Evolutionary conservation across 352 stramenopile species (phyloP).

Genomic region (Phytophthora europaea): DNA sequence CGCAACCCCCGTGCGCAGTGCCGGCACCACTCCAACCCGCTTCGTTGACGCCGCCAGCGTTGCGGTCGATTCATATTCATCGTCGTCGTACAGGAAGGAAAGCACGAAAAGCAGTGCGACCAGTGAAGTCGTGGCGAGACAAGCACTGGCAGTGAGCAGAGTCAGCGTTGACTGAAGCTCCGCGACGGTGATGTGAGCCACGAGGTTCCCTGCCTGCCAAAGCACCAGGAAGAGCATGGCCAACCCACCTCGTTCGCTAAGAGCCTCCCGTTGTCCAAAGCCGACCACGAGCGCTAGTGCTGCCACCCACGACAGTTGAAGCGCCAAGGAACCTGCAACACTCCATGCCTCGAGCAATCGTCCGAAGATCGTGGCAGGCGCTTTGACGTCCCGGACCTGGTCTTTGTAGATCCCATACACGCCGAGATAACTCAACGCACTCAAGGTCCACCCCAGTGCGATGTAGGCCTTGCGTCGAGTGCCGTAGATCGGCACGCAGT

Average conservation of each 20-base stretch:
- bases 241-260: constrained; percentile 57
- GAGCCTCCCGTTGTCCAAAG: constrained; percentile 61
- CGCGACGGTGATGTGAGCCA: constrained; percentile 41
- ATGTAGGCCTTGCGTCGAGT: constrained; percentile 92
- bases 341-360: constrained; percentile 46
- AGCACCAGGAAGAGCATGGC: constrained; percentile 54
- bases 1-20: constrained; percentile 34
- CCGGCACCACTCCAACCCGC: constrained; percentile 25
- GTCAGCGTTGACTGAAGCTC: constrained; percentile 33
- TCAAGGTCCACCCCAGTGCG: constrained; percentile 69
- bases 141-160: constrained; percentile 15
- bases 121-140: constrained; percentile 16
- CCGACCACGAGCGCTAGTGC: constrained; percentile 59
- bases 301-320: constrained; percentile 56
- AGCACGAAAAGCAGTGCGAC: constrained; percentile 43
- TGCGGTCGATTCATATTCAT: constrained; percentile 19
- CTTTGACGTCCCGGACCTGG: constrained; percentile 9
- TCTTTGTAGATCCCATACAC: constrained; percentile 20
- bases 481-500: constrained; percentile 83
- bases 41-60: constrained; percentile 33
- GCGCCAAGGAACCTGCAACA: constrained; percentile 38
- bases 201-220: constrained; percentile 45
- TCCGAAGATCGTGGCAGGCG: constrained; percentile 20
- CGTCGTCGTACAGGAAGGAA: constrained; percentile 53
- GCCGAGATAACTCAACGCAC: constrained; percentile 25